These are phyloP conservation scores for Solanum verrucosum DNA, from an alignment of 257 asterid species.

Conservation along the genomic window DNA sequence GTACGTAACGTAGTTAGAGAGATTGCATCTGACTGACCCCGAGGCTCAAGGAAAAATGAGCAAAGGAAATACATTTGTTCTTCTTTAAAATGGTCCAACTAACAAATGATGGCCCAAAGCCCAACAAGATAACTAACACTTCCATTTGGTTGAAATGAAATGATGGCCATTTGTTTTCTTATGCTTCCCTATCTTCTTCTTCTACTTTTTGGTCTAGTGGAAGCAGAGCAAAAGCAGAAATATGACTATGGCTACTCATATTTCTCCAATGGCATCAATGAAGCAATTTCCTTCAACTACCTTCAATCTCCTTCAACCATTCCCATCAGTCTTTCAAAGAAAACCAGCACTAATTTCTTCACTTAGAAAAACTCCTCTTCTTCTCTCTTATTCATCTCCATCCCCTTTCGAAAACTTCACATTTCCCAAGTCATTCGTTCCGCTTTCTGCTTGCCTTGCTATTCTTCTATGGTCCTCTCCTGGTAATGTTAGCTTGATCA, in stretches of 20 bases:
- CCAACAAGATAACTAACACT: background rate
- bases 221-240: background rate
- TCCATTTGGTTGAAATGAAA: background rate
- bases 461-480: constrained; percentile 38
- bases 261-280: background rate
- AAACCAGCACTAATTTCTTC: background rate
- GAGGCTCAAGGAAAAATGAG: background rate
- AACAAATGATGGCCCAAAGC: background rate
- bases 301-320: background rate
- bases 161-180: background rate
- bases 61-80: background rate
- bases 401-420: background rate
- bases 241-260: background rate
- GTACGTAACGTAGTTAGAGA: no score
- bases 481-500: constrained; percentile 23
- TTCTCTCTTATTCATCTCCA: background rate
- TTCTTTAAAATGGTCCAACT: background rate
- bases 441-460: constrained; percentile 47
- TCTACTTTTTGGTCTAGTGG: background rate
- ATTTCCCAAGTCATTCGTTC: constrained; percentile 2
- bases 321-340: constrained; percentile 6
- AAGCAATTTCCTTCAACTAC: background rate
- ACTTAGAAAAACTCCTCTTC: background rate
- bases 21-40: background rate
- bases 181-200: background rate